phyloP scores from a whole-genome alignment of 2,329 filamentous ascomycete species.

The Helminthosporium solani region DNA sequence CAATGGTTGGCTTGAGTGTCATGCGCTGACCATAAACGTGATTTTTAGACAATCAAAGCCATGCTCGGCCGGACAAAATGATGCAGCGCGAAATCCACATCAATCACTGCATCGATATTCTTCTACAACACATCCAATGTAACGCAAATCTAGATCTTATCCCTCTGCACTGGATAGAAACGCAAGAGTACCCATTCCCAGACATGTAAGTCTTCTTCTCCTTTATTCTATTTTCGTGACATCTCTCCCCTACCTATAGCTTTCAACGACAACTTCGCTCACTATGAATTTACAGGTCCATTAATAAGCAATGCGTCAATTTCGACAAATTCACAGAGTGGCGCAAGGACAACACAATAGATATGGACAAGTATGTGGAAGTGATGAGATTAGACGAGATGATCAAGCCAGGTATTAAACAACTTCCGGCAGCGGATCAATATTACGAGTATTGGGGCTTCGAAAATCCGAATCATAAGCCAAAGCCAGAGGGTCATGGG shows the following conservation, averaged over 20 bases:
- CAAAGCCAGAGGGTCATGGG: constrained; percentile 11
- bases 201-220: constrained; percentile 7
- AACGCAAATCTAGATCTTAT: constrained; percentile 15
- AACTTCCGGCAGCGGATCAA: constrained; percentile 16
- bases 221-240: too few relatives aligned
- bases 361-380: constrained; percentile 20
- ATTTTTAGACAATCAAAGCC: constrained; percentile 7
- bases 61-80: constrained; percentile 8
- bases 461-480: constrained; percentile 18
- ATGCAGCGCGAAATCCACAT: constrained; percentile 16
- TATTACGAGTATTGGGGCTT: constrained; percentile 20
- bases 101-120: constrained; percentile 14
- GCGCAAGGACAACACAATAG: constrained; percentile 14
- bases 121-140: constrained; percentile 15
- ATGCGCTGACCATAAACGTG: too few relatives aligned
- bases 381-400: constrained; percentile 14
- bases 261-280: neutral
- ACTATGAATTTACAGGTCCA: constrained; percentile 5
- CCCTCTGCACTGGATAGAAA: constrained; percentile 15
- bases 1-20: too few relatives aligned
- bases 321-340: constrained; percentile 18
- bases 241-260: neutral
- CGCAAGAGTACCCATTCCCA: constrained; percentile 9
- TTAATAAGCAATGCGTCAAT: constrained; percentile 17
- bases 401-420: constrained; percentile 14